These are phyloP conservation scores for Herpetospermum pedunculosum DNA, from an alignment of 306 rosid species.

Conservation along the genomic window DNA sequence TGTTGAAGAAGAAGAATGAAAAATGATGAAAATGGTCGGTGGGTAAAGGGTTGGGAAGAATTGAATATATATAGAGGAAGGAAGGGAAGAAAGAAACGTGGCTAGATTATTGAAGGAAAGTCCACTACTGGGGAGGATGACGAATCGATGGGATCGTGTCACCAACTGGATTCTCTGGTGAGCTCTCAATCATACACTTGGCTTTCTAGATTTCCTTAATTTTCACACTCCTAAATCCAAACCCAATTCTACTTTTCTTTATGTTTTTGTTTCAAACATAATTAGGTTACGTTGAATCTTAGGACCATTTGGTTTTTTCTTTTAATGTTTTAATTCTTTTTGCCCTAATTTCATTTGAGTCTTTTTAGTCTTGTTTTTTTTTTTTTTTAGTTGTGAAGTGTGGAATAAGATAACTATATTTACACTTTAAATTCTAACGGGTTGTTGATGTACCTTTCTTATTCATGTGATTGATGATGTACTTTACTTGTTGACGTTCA, in stretches of 20 bases:
- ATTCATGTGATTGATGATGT: too few species aligned
- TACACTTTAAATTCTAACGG: too few species aligned
- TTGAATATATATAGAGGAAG: background rate
- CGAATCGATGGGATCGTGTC: conserved; percentile 50
- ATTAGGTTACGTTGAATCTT: background rate
- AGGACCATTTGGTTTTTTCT: too few species aligned
- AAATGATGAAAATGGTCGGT: background rate
- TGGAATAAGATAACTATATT: too few species aligned
- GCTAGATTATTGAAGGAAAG: conserved; percentile 25
- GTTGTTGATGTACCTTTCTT: too few species aligned
- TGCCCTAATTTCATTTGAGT: too few species aligned
- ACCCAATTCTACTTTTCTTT: background rate
- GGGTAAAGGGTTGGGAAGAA: background rate
- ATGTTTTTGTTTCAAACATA: too few species aligned
- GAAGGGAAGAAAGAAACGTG: conserved; percentile 45
- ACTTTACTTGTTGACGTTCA: too few species aligned
- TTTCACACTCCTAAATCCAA: background rate
- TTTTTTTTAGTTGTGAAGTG: too few species aligned
- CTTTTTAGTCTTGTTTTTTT: too few species aligned
- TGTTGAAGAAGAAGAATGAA: background rate
- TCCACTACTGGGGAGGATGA: conserved; percentile 15
- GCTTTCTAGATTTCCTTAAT: conserved; percentile 16
- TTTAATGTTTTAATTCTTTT: too few species aligned
- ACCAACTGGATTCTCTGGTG: conserved; percentile 27
- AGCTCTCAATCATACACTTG: conserved; percentile 50